Evolutionary conservation across 805 yeast species (phyloP), one percentile per base, ranked within the genome.

Genomic region (Yarrowia sp.): DNA sequence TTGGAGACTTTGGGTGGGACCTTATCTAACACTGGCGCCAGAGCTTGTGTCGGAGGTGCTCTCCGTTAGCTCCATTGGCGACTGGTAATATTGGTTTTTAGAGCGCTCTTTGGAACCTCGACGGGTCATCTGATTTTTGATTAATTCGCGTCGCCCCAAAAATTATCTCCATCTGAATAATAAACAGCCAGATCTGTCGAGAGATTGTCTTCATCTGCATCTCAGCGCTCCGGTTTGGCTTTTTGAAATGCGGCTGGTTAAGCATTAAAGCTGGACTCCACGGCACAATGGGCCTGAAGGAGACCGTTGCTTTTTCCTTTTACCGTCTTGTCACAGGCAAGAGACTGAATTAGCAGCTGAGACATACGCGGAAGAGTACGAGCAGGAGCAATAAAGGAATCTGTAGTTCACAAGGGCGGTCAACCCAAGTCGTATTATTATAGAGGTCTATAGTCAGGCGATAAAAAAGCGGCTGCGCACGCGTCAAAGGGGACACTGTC

Each of bases 211-310:
- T 8, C 3, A 38, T 16, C n/a, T 40, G 59, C 42, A 50, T 26
- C n/a, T 49, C 40, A 50, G 11, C 22, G 11, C 59, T 16, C 32
- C 4, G 32, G 32, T 53, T 53, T 53, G 45, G 59, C 45, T 53
- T 53, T 52, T 52, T 36, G 58, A 38, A 52, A 53, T 40, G 59
- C 59, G 59, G 59, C 59, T 53, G 59, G 59, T 40, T 53, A 38
- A 40, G 59, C 22, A 36, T n/a, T 53, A 53, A 9, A 38, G 59
- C 59, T 53, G 59, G 59, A 35, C 16, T 40, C 16, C 26, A 38
- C n/a, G 58, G 42, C 56, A 52, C 42, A 52, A 52, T 49, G 26
- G 42, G 42, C 36, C 26, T 3, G 40, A 36, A 52, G 4, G 14
- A 19, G 43, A 11, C 10, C 12, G 2, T 38, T 52, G 7, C 16